A percentile compares a stretch with the other conserved stretches of the same genome.
Conservation (phyloP, 306 rosid species). For the Bauhinia variegata region DNA sequence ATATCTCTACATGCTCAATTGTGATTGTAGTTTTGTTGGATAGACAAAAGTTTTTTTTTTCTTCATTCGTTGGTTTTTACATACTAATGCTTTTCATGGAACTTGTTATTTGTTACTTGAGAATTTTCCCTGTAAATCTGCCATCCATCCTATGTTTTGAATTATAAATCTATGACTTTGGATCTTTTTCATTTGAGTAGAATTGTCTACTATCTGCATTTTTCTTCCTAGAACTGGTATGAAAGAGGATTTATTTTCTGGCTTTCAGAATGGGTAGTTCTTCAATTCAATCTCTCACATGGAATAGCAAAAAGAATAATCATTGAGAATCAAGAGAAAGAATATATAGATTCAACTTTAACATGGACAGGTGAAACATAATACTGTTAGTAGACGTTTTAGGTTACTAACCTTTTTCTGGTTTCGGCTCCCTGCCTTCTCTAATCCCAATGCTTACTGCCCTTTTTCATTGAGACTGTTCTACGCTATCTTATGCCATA, state of each 20-base stretch:
- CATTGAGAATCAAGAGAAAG: background rate
- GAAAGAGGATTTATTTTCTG: conserved; percentile 14
- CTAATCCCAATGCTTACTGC: conserved; percentile 44
- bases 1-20: too few species aligned
- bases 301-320: background rate
- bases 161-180: background rate
- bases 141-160: background rate
- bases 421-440: conserved; percentile 19
- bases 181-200: background rate
- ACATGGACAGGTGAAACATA: conserved; percentile 13
- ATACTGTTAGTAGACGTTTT: conserved; percentile 28
- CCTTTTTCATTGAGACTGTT: conserved; percentile 31
- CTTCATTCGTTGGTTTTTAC: too few species aligned
- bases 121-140: conserved; percentile 2
- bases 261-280: conserved; percentile 1
- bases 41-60: too few species aligned
- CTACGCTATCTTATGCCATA: conserved; percentile 19
- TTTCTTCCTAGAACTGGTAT: conserved; percentile 3
- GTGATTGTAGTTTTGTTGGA: too few species aligned
- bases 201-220: background rate
- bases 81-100: background rate
- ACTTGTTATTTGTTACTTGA: background rate
- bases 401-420: conserved; percentile 29
- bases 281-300: background rate
- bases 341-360: conserved; percentile 29